Conservation (phyloP, 495 filamentous ascomycete genomes). For the Glutinoglossum americanum region DNA sequence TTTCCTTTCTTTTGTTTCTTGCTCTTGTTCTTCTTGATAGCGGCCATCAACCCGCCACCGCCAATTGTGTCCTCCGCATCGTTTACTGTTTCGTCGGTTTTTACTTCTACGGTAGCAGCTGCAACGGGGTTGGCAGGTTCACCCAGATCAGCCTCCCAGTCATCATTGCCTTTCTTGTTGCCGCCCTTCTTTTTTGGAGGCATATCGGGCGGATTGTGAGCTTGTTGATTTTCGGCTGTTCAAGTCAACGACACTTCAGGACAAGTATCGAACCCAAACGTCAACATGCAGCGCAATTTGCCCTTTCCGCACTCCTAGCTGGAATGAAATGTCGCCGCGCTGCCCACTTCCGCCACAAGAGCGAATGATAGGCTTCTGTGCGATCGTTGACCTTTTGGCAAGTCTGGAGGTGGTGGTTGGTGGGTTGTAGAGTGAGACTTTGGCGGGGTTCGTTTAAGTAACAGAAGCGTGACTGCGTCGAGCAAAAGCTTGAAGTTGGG, state of each 20-base stretch:
- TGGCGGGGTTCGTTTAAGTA: not conserved
- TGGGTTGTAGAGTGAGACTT: not conserved
- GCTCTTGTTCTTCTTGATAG: constrained; percentile 69
- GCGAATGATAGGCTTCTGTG: not conserved
- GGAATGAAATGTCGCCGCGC: not conserved
- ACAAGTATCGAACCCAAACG: not conserved
- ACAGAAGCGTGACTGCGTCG: not conserved
- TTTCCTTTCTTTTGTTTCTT: constrained; percentile 90
- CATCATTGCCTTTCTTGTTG: constrained; percentile 53
- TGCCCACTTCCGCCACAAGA: not conserved
- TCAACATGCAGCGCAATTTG: not conserved
- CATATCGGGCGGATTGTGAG: constrained; percentile 29
- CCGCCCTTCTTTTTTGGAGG: constrained; percentile 85
- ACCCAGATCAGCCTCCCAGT: constrained; percentile 93
- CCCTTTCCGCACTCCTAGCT: not conserved
- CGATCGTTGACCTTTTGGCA: not conserved
- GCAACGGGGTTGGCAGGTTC: constrained; percentile 37
- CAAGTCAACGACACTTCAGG: not conserved
- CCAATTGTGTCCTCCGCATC: constrained; percentile 27
- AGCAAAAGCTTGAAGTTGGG: not conserved
- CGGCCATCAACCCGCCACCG: constrained; percentile 58
- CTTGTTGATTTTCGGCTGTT: not conserved
- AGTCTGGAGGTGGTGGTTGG: not conserved
- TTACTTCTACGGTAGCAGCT: constrained; percentile 18
- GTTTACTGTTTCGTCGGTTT: constrained; percentile 23